Percentiles rank a stretch among this genome's conserved stretches.
Conservation (phyloP, 306 rosid species). For the Carpinus viminea region DNA sequence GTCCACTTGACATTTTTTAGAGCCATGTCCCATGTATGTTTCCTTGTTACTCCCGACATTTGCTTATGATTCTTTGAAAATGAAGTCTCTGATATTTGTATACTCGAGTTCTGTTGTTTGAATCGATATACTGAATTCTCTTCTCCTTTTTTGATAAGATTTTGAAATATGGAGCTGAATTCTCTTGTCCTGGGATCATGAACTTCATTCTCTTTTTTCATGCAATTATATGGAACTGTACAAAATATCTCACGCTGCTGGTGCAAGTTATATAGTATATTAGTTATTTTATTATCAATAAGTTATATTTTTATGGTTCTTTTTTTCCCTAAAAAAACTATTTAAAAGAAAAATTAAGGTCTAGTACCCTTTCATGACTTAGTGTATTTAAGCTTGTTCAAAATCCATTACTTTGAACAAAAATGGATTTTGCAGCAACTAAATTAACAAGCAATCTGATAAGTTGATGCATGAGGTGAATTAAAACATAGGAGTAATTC, state of each 20-base stretch:
- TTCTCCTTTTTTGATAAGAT: not conserved
- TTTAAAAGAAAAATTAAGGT: not conserved
- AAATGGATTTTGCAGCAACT: no score
- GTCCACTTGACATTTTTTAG: slow-evolving; percentile 44
- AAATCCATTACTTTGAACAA: no score
- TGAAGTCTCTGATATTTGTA: slow-evolving; percentile 23
- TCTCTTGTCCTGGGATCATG: slow-evolving; percentile 10
- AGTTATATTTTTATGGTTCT: not conserved
- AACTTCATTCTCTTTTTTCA: slow-evolving; percentile 2
- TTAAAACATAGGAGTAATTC: not conserved
- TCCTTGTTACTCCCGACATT: slow-evolving; percentile 26
- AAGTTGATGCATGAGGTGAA: not conserved
- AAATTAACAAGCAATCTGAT: no score
- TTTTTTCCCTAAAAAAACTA: not conserved
- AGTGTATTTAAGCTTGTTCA: not conserved
- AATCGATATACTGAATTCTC: slow-evolving; percentile 26
- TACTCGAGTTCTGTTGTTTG: slow-evolving; percentile 31
- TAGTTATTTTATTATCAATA: not conserved
- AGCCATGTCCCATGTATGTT: slow-evolving; percentile 35
- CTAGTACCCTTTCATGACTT: not conserved
- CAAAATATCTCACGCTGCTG: not conserved
- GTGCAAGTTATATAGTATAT: not conserved
- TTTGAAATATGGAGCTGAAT: slow-evolving; percentile 1
- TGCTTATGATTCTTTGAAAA: slow-evolving; percentile 26
- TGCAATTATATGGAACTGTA: not conserved